Conservation (phyloP, 345 rosid species). For the Xanthoceras sorbifolium region DNA sequence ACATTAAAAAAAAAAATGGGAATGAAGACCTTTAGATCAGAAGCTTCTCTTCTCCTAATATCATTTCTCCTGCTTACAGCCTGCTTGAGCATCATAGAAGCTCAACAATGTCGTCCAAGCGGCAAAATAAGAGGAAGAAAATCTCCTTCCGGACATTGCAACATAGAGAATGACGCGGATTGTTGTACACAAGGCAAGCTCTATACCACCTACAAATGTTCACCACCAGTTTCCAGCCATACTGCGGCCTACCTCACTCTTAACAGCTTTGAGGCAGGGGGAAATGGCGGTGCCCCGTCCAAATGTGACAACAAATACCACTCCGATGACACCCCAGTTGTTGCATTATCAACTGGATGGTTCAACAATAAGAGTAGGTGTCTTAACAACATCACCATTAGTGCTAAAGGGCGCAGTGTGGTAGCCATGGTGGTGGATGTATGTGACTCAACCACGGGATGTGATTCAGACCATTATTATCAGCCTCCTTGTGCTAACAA, state of each 20-base stretch:
- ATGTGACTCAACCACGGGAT: slow-evolving; percentile 35
- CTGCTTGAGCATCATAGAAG: slow-evolving; percentile 1
- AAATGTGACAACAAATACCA: slow-evolving; percentile 25
- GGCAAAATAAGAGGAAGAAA: slow-evolving; percentile 31
- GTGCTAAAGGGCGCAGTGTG: slow-evolving; percentile 28
- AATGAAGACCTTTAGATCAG: not conserved
- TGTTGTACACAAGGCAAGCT: slow-evolving; percentile 34
- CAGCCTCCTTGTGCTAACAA: slow-evolving; percentile 35
- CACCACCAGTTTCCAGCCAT: slow-evolving; percentile 25
- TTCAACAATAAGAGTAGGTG: slow-evolving; percentile 25
- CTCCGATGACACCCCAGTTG: slow-evolving; percentile 23
- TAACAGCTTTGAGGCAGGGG: slow-evolving; percentile 32
- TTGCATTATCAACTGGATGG: slow-evolving; percentile 42
- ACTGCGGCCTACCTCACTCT: slow-evolving; percentile 27
- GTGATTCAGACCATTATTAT: slow-evolving; percentile 27
- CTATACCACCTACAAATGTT: slow-evolving; percentile 28
- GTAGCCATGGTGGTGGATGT: slow-evolving; percentile 41
- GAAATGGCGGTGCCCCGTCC: slow-evolving; percentile 24
- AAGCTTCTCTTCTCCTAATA: slow-evolving; percentile 3
- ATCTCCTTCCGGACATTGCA: slow-evolving; percentile 35
- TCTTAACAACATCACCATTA: slow-evolving; percentile 23
- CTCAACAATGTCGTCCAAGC: slow-evolving; percentile 29
- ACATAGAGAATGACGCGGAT: slow-evolving; percentile 27
- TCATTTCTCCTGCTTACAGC: not conserved
- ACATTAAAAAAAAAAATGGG: not conserved